A percentile compares a stretch with the other conserved stretches of the same genome.
Conservation (phyloP, 2,329 filamentous ascomycete genomes). For the Xylariaceae sp. region DNA sequence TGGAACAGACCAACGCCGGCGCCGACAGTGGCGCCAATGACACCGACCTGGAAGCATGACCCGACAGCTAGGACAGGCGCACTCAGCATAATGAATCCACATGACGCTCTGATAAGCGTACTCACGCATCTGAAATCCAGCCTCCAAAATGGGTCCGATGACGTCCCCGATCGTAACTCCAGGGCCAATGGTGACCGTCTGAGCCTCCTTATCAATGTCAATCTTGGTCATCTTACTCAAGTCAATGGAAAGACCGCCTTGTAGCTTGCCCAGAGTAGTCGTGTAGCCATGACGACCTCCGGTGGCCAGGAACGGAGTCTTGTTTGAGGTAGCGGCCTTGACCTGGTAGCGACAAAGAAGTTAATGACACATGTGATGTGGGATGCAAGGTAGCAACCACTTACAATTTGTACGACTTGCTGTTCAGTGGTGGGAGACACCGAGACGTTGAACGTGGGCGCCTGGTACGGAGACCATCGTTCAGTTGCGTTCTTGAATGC, state of each 20-base stretch:
- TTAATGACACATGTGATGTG: background rate
- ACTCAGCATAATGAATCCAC: background rate
- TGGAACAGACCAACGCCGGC: conserved; percentile 19
- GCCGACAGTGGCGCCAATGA: conserved; percentile 22
- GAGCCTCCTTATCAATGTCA: conserved; percentile 18
- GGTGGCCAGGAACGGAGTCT: conserved; percentile 34
- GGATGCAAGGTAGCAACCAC: background rate
- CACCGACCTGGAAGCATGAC: conserved; percentile 9
- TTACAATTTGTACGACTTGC: conserved; percentile 1
- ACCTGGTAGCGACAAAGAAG: background rate
- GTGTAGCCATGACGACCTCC: conserved; percentile 35
- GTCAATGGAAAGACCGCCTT: conserved; percentile 32
- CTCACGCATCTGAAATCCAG: conserved; percentile 18
- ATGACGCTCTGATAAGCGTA: background rate
- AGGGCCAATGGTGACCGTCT: conserved; percentile 16
- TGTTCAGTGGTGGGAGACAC: background rate
- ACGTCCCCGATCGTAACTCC: conserved; percentile 6
- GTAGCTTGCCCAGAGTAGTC: conserved; percentile 23
- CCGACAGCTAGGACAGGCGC: conserved; percentile 5
- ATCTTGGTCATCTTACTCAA: conserved; percentile 29
- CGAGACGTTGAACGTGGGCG: background rate
- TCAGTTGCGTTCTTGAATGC: background rate
- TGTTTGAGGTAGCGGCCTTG: conserved; percentile 8
- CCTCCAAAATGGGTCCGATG: conserved; percentile 8
- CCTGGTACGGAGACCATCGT: background rate